Percentiles rank a stretch among this genome's conserved stretches.
These are phyloP conservation scores for Phytophthora agathidicida DNA, from an alignment of 352 stramenopile genomes.

Conservation along the genomic window DNA sequence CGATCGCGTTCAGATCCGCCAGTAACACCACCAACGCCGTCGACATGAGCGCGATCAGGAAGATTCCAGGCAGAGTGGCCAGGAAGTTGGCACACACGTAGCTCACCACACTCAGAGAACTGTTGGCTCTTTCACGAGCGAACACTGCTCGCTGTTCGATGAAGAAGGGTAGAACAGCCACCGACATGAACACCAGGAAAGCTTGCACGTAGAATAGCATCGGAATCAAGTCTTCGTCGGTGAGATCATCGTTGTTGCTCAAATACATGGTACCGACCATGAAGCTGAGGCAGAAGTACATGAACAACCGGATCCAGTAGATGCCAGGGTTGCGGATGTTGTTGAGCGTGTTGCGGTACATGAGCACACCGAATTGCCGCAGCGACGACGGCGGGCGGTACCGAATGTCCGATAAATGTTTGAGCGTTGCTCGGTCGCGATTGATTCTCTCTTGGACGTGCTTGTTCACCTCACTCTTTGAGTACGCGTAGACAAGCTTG, in stretches of 20 bases:
- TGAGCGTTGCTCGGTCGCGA: constrained; percentile 21
- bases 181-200: constrained; percentile 91
- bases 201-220: constrained; percentile 88
- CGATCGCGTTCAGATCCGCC: constrained; percentile 59
- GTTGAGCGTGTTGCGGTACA: constrained; percentile 66
- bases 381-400: constrained; percentile 26
- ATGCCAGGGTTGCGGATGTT: constrained; percentile 68
- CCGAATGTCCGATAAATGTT: constrained; percentile 27
- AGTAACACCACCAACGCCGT: constrained; percentile 56
- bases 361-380: constrained; percentile 50
- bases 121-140: constrained; percentile 66
- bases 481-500: constrained; percentile 30
- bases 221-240: constrained; percentile 46
- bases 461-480: constrained; percentile 13
- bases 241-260: constrained; percentile 49
- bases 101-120: constrained; percentile 70
- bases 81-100: constrained; percentile 83
- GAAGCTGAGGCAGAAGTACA: constrained; percentile 70
- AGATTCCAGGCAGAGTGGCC: constrained; percentile 64
- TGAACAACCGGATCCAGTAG: constrained; percentile 63
- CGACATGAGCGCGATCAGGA: constrained; percentile 67
- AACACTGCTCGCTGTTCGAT: constrained; percentile 84
- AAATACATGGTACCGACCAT: constrained; percentile 81
- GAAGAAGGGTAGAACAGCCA: constrained; percentile 87
- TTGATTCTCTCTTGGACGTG: constrained; percentile 11